Conservation (phyloP, 305 asterid species). For the Fraxinus sp. region DNA sequence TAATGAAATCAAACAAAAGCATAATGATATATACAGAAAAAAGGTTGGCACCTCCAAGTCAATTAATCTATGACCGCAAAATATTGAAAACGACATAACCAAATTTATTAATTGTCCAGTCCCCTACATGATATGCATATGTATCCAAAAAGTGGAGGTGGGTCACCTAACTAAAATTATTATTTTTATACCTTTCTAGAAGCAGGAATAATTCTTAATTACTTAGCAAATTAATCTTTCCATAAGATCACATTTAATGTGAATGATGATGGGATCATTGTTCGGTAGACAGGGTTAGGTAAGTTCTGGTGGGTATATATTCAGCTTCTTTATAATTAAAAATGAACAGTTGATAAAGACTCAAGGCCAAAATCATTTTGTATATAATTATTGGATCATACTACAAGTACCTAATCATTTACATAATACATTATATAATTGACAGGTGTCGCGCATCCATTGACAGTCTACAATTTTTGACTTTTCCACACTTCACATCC, state of each 20-base stretch:
- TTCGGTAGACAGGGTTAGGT: background rate
- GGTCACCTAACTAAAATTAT: slow-evolving; percentile 21
- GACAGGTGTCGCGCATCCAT: too few relatives aligned
- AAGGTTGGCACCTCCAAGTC: background rate
- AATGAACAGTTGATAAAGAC: background rate
- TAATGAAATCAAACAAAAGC: too few relatives aligned
- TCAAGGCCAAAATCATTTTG: too few relatives aligned
- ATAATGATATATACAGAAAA: too few relatives aligned
- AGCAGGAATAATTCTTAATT: background rate
- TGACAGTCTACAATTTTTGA: too few relatives aligned
- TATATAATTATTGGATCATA: too few relatives aligned
- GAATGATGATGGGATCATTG: background rate
- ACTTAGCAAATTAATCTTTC: background rate
- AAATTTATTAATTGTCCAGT: background rate
- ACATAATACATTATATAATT: too few relatives aligned
- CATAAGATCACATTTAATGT: background rate
- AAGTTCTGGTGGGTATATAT: background rate
- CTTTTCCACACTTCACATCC: too few relatives aligned
- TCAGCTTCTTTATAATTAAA: background rate
- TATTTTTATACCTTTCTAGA: slow-evolving; percentile 17
- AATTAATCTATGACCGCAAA: background rate
- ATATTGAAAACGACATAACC: background rate
- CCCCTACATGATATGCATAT: background rate
- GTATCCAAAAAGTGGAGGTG: slow-evolving; percentile 14
- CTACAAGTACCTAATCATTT: too few relatives aligned